Evolutionary conservation across 331 rosid genomes (phyloP).

Genomic region (Telfairia occidentalis): DNA sequence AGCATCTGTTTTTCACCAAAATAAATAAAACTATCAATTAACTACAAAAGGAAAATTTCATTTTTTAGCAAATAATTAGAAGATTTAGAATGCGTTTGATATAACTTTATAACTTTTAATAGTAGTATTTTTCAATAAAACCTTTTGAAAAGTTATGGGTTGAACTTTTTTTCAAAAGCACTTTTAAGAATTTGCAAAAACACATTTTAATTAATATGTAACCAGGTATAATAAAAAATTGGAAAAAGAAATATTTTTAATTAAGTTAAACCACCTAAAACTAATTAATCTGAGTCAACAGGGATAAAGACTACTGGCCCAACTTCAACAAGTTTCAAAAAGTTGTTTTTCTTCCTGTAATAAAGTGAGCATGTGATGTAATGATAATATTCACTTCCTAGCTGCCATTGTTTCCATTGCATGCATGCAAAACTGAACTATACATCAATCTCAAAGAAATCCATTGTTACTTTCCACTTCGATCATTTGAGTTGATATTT

Average conservation of each 20-base stretch:
- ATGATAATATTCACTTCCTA: neutral
- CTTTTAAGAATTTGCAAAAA: neutral
- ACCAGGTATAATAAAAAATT: neutral
- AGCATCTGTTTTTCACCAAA: slow-evolving; percentile 46
- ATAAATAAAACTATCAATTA: neutral
- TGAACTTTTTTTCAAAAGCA: neutral
- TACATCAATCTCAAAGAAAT: neutral
- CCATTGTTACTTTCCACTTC: neutral
- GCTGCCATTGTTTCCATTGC: neutral
- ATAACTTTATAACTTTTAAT: neutral
- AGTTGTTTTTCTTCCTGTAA: neutral
- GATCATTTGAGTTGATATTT: neutral
- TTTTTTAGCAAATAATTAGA: neutral
- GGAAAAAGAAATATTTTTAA: neutral
- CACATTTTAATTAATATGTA: neutral
- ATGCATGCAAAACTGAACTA: slow-evolving; percentile 11
- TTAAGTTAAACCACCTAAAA: neutral
- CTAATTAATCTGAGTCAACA: neutral
- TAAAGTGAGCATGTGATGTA: neutral
- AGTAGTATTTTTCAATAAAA: neutral
- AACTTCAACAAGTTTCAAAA: neutral
- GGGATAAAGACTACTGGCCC: neutral
- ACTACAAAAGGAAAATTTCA: neutral
- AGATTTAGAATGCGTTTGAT: neutral
- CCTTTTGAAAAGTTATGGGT: neutral